Base-by-base conservation (phyloP, 805 yeast genomes). In the Saccharomycopsis synnaedendra region DNA sequence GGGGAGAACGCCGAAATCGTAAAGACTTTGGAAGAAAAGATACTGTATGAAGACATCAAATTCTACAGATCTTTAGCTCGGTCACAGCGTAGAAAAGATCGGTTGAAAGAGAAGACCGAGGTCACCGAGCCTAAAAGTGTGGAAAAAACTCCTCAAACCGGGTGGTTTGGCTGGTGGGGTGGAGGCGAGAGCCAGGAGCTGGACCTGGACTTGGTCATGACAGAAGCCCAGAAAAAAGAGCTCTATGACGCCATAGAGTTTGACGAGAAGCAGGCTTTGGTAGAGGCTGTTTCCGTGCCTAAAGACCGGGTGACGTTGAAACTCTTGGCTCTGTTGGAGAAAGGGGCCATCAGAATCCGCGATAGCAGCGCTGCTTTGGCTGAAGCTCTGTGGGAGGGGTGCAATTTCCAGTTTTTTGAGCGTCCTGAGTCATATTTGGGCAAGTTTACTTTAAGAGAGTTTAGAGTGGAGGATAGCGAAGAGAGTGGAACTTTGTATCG, bases 191-290 rank as follows among this genome's bases (percentile, higher is more conserved):
- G 51, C 5, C 48, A 39, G 28, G 45, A 45, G 41, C 39, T n/a
- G 28, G 54, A 53, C 11, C 42, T 56, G 3, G 66, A 70, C 2
- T 60, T 80, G 31, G 67, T 69, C 5, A 74, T 93, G 61, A 77
- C 93, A 0, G 95, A 86, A 9, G 95, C 88, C 55, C 96, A 93
- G 58, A 73, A 85, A 53, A 74, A 86, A 58, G 98, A 94, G 50
- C 69, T 93, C 27, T 89, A 87, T 58, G 95, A 86, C 51, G 95
- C 97, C 0, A 89, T 93, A 54, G 99, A 89, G 53, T 89, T 81
- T 56, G 85, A 89, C 56, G 96, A 89, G 52, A 64, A 70, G 27
- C 69, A 74, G 43, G 68, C 67, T 1, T 47, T 74, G 1, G 57
- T 70, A 1, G 78, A 77, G 32, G 66, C 81, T 1, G 64, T 79